Evolutionary conservation across 768 basidiomycete genomes (phyloP), one percentile per base, ranked within the genome.

Genomic region (Phaeotremella fagi): DNA sequence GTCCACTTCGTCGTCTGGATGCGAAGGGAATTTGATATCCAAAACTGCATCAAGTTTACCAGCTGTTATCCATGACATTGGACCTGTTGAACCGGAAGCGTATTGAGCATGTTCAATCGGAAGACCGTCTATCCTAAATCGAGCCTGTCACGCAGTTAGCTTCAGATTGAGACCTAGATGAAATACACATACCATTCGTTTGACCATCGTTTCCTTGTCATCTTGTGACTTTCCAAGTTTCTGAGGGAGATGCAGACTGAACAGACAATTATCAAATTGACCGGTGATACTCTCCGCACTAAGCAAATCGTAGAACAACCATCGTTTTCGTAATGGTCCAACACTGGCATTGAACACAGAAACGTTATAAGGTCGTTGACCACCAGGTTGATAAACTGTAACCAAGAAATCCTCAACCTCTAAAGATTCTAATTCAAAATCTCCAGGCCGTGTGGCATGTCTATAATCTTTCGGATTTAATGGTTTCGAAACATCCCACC

Each of bases 1-100:
- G 16, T 83, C 82, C 58, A 83, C 82, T 29, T 76, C 71, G 38
- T 80, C 81, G 52, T 86, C 85, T 9, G 83, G 82, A 62, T 89
- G 85, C 16, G 83, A 83, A 22, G 95, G 92, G 75, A 99, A 98
- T 68, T 92, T 90, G 76, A 99, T 92, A 75, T 99, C 95, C 22
- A 97, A 81, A 4, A 99, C 95, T 9, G 90, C 88, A 68, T 99
- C 95, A 24, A 95, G 81, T 75, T 94, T 95, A 37, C 95, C 95
- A 0, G 92, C 88, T 0, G 87, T 92, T 54, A 99, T 90, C 95
- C 95, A 99, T 1, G 90, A 91, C 55, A 98, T 85, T 12, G 92
- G 91, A 5, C 90, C 88, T 12, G 71, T 72, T 57, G 85, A 87
- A 2, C 86, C 87, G 3, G 85, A 83, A 28, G 86, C 83, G 46